phyloP scores from a whole-genome alignment of 2,329 filamentous ascomycete species.

The Trichoderma polysporum region DNA sequence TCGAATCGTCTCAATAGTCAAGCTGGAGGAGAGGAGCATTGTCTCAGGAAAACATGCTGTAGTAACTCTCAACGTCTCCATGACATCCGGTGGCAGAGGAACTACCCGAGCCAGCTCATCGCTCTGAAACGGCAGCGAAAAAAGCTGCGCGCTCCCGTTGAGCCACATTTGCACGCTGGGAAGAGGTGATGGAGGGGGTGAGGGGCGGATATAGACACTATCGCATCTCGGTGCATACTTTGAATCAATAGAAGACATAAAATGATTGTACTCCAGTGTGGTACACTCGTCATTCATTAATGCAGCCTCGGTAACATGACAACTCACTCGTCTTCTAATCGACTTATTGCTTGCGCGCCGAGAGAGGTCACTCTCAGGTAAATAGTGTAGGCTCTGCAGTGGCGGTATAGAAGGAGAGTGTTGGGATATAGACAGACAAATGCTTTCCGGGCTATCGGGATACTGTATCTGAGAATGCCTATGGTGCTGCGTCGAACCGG shows the following conservation, averaged over 20 bases:
- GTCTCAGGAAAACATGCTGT: conserved; percentile 59
- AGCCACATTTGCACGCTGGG: conserved; percentile 40
- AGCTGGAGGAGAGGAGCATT: conserved; percentile 55
- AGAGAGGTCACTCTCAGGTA: neutral
- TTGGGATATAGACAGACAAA: neutral
- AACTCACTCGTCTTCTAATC: neutral
- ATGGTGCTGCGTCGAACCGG: neutral
- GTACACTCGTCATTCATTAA: neutral
- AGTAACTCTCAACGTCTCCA: conserved; percentile 55
- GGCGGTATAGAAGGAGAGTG: neutral
- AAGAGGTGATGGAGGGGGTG: conserved; percentile 37
- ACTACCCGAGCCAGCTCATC: conserved; percentile 42
- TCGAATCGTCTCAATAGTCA: conserved; percentile 59
- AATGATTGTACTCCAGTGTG: conserved; percentile 7
- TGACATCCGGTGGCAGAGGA: conserved; percentile 52
- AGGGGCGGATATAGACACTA: conserved; percentile 33
- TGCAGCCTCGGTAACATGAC: conserved; percentile 3
- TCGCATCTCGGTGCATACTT: conserved; percentile 19
- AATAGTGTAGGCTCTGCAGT: neutral
- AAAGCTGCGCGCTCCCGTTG: conserved; percentile 34
- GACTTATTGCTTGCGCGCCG: conserved; percentile 4
- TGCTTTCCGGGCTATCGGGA: conserved; percentile 14
- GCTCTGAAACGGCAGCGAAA: conserved; percentile 30
- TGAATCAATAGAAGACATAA: conserved; percentile 11
- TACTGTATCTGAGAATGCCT: conserved; percentile 4